Base-by-base conservation (phyloP, 805 yeast genomes). In the Groenewaldozyma salmanticensis region DNA sequence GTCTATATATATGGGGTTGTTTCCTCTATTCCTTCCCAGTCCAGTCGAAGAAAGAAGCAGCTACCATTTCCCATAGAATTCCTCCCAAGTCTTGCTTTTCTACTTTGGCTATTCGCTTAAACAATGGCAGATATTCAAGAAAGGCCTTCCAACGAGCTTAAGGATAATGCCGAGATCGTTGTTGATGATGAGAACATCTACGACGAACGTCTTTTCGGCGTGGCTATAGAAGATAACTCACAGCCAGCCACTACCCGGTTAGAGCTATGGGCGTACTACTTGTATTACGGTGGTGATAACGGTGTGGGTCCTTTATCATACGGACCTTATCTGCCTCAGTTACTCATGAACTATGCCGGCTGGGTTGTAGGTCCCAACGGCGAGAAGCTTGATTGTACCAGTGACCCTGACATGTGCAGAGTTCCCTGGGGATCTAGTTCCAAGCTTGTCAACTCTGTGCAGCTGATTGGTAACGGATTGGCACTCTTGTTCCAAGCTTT, bases 241-340 rank as follows among this genome's bases (percentile, higher is more conserved):
- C 42, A 39, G 16, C 46, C 46, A 3, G 38, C 27, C 4, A 45
- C 48, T 15, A 39, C 37, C n/a, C 37, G 45, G 22, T 35, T 33
- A 37, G 45, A 45, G 22, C 33, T 42, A 15, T 39, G 42, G 42
- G 31, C 42, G 9, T 45, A 45, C 24, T 39, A 39, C 24, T 35
- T 45, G 20, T 45, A 45, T 24, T 42, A 42, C 33, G 43, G 40
- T 7, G 48, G 48, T 35, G 43, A 42, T 31, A 45, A 45, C 27
- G 43, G 48, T 16, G 48, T 45, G 2, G 48, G 48, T n/a, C 45
- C 48, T 5, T 22, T 39, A 4, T 32, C 43, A 2, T 42, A 42
- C 35, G 40, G 42, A 19, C 48, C 48, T 5, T 38, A 38, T 33
- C 21, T 39, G 21, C 45, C 45, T 31, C 48, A 45, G 32, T 39